These are phyloP conservation scores for Daedaleopsis nitida DNA, from an alignment of 768 basidiomycete genomes.

Conservation along the genomic window DNA sequence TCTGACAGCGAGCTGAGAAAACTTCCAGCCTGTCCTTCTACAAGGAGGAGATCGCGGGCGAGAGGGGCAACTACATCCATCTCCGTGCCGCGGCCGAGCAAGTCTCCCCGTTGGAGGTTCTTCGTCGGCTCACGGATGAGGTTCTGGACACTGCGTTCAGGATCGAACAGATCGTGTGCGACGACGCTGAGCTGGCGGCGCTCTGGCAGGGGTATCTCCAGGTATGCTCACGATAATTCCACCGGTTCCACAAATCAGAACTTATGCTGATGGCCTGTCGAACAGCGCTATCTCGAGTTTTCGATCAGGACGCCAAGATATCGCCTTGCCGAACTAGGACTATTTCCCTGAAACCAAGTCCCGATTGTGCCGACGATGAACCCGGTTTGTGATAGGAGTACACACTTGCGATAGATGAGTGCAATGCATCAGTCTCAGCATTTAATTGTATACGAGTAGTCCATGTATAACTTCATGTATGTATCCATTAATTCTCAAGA, in stretches of 20 bases:
- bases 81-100: conserved; percentile 15
- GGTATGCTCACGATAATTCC: background rate
- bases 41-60: conserved; percentile 24
- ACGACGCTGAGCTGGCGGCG: conserved; percentile 3
- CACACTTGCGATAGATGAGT: too few relatives aligned
- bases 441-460: too few relatives aligned
- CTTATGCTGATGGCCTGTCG: background rate
- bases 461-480: too few relatives aligned
- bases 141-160: conserved; percentile 13
- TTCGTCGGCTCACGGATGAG: conserved; percentile 16
- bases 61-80: conserved; percentile 22
- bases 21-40: conserved; percentile 20
- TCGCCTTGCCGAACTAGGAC: conserved; percentile 10
- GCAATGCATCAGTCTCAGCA: too few relatives aligned
- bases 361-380: too few relatives aligned
- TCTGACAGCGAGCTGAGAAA: background rate
- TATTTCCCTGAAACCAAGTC: background rate
- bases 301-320: conserved; percentile 14
- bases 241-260: too few relatives aligned
- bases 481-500: too few relatives aligned
- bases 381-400: too few relatives aligned
- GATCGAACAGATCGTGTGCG: conserved; percentile 7
- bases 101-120: conserved; percentile 8
- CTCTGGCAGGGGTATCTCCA: conserved; percentile 15
- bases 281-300: conserved; percentile 14